Conservation (phyloP, 306 rosid species). For the Prinsepia uniflora region DNA sequence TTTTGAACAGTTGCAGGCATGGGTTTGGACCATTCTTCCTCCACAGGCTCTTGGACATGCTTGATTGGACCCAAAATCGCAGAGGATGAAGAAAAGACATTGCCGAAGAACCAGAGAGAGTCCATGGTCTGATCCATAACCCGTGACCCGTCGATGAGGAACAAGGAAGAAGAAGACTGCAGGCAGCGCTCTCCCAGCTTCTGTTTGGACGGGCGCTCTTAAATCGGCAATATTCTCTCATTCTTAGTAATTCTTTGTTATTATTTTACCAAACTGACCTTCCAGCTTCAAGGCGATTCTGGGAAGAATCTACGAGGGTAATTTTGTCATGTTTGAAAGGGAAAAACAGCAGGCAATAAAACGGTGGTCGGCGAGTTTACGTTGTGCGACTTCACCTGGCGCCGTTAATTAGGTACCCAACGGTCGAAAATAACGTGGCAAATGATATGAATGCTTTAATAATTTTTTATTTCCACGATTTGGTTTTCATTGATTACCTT, state of each 20-base stretch:
- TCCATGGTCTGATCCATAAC: conserved; percentile 39
- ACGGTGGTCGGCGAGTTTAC: neutral
- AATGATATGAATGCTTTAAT: neutral
- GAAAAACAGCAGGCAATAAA: neutral
- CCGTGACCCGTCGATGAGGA: conserved; percentile 39
- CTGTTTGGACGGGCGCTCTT: conserved; percentile 18
- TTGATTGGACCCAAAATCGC: neutral
- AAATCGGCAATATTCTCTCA: conserved; percentile 6
- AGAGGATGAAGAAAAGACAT: conserved; percentile 16
- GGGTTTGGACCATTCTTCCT: conserved; percentile 17
- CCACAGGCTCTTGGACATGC: no score
- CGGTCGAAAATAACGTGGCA: conserved; percentile 23
- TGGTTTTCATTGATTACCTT: no score
- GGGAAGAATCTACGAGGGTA: neutral
- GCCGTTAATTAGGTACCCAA: conserved; percentile 3
- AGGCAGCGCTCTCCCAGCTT: neutral
- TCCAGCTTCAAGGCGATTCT: rapidly evolving
- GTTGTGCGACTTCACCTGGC: neutral
- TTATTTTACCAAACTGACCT: neutral
- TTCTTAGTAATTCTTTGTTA: neutral
- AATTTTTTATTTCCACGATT: neutral
- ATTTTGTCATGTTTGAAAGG: neutral
- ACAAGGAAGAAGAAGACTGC: neutral
- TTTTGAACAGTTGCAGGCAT: conserved; percentile 11
- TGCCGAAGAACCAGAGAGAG: conserved; percentile 64